Evolutionary conservation across 805 yeast genomes (phyloP).

Genomic region (Sugiyamaella smithiae): DNA sequence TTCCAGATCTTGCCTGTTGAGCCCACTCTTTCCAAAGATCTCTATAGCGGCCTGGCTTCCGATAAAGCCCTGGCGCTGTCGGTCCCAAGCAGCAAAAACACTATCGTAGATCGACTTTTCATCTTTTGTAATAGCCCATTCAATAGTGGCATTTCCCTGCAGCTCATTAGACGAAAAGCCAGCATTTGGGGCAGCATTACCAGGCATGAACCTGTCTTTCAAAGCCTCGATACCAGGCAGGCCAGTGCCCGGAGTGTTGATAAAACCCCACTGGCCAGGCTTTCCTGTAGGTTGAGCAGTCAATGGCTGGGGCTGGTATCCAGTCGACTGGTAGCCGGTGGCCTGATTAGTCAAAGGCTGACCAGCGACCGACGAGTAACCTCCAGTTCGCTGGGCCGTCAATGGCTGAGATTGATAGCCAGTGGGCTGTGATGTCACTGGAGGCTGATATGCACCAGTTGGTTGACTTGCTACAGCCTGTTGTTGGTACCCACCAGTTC

Average conservation of each 20-base stretch:
- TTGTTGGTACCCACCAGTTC: constrained; percentile 2
- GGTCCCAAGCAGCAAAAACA: constrained; percentile 86
- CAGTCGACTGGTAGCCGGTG: constrained; percentile 31
- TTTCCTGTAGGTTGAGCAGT: constrained; percentile 52
- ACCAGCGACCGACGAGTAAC: too few species aligned
- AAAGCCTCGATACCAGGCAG: constrained; percentile 67
- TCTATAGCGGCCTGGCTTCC: constrained; percentile 80
- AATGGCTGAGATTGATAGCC: constrained; percentile 34
- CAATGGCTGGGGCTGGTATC: constrained; percentile 30
- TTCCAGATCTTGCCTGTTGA: constrained; percentile 80
- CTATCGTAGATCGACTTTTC: constrained; percentile 85
- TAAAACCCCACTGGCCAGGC: constrained; percentile 82
- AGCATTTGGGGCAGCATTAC: background rate
- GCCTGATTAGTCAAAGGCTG: constrained; percentile 24
- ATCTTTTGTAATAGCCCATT: constrained; percentile 82
- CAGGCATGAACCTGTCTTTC: constrained; percentile 64
- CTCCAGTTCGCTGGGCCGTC: constrained; percentile 11
- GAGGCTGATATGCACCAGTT: constrained; percentile 27
- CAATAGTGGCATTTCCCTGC: constrained; percentile 51
- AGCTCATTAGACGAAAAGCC: constrained; percentile 34
- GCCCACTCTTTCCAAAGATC: constrained; percentile 87
- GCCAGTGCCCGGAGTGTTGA: constrained; percentile 64
- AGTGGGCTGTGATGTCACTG: constrained; percentile 36
- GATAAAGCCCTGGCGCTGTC: constrained; percentile 60
- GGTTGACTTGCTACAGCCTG: constrained; percentile 33